phyloP scores from a whole-genome alignment of 1,139 yeast genomes.

The Suhomyces anneliseae region DNA sequence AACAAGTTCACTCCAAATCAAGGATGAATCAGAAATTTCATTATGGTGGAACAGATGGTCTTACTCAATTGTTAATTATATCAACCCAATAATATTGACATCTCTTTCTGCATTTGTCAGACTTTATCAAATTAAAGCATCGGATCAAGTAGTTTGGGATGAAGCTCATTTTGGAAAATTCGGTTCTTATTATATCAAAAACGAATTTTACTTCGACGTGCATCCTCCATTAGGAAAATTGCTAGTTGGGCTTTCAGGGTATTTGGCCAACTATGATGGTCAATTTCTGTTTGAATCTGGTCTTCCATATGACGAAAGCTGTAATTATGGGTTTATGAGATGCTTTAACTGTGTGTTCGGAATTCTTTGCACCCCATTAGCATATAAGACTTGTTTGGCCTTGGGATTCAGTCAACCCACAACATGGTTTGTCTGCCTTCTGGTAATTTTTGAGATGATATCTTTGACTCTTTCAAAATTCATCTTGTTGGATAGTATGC shows the following conservation, averaged over 20 bases:
- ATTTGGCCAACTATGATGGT: slow-evolving; percentile 68
- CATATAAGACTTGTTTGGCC: slow-evolving; percentile 57
- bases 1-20: slow-evolving; percentile 13
- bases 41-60: slow-evolving; percentile 1
- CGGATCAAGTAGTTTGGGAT: slow-evolving; percentile 85
- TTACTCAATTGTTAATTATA: slow-evolving; percentile 18
- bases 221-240: slow-evolving; percentile 80
- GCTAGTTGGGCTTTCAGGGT: slow-evolving; percentile 66
- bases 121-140: slow-evolving; percentile 61
- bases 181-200: slow-evolving; percentile 61
- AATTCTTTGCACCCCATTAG: slow-evolving; percentile 60
- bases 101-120: slow-evolving; percentile 65
- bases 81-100: slow-evolving; percentile 46
- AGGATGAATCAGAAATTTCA: slow-evolving; percentile 3
- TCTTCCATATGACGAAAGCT: slow-evolving; percentile 49
- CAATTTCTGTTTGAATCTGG: slow-evolving; percentile 68
- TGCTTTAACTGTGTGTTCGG: slow-evolving; percentile 66
- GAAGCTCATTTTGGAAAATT: slow-evolving; percentile 86
- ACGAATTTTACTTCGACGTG: slow-evolving; percentile 72
- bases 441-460: slow-evolving; percentile 66
- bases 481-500: slow-evolving; percentile 70
- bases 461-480: slow-evolving; percentile 68
- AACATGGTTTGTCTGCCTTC: slow-evolving; percentile 53
- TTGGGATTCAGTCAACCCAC: slow-evolving; percentile 49
- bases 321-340: slow-evolving; percentile 62